Evolutionary conservation across 805 yeast species (phyloP).

Genomic region (Candida michaelii): DNA sequence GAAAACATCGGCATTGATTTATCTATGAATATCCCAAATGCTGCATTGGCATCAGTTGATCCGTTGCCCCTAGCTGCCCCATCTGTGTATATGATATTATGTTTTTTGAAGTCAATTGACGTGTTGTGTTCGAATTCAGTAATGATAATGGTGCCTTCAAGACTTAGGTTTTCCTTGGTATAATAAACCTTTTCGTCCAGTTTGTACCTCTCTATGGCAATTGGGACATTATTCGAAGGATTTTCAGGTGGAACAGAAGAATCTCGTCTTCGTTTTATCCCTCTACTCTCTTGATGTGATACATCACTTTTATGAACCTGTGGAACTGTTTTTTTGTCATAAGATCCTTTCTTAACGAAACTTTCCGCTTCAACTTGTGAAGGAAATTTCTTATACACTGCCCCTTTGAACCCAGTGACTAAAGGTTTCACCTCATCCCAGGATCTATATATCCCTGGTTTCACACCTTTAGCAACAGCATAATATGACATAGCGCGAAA

Average conservation of each 20-base stretch:
- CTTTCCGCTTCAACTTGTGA: background rate
- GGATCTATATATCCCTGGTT: conserved; percentile 51
- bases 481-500: conserved; percentile 16
- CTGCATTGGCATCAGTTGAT: conserved; percentile 31
- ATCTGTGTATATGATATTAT: conserved; percentile 58
- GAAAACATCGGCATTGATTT: conserved; percentile 54
- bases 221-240: too few species aligned
- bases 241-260: too few species aligned
- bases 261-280: too few species aligned
- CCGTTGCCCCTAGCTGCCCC: conserved; percentile 76
- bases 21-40: conserved; percentile 69
- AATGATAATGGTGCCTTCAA: too few species aligned
- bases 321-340: too few species aligned
- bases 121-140: too few species aligned
- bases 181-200: too few species aligned
- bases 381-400: conserved; percentile 2
- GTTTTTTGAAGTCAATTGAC: background rate
- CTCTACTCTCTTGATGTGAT: too few species aligned
- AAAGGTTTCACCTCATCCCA: conserved; percentile 44
- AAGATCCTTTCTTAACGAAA: background rate
- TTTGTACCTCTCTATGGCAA: too few species aligned
- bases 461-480: conserved; percentile 39
- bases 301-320: too few species aligned
- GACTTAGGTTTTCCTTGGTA: too few species aligned
- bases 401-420: background rate